Evolutionary conservation across 2,329 filamentous ascomycete genomes (phyloP).

Genomic region (Paecilomyces dactylethromorphus): DNA sequence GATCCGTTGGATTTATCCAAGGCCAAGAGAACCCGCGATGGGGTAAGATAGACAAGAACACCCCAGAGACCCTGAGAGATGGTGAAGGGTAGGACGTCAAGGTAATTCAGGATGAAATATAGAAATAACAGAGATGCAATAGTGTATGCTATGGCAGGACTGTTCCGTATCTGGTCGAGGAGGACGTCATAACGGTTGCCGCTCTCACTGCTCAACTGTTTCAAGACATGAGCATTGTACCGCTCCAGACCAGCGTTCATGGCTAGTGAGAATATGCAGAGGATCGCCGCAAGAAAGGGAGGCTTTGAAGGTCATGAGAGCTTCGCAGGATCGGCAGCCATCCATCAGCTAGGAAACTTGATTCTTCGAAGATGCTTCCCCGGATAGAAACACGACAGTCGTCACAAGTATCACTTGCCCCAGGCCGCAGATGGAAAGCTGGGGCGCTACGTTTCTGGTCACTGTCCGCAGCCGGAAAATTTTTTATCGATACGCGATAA

Average conservation of each 20-base stretch:
- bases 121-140: slow-evolving; percentile 20
- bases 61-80: slow-evolving; percentile 31
- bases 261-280: slow-evolving; percentile 15
- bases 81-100: slow-evolving; percentile 21
- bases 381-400: background rate
- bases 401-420: slow-evolving; percentile 1
- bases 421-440: slow-evolving; percentile 5
- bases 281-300: slow-evolving; percentile 14
- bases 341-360: background rate
- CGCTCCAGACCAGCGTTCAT: slow-evolving; percentile 30
- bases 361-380: background rate
- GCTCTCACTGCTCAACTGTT: slow-evolving; percentile 18
- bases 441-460: slow-evolving; percentile 20
- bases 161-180: slow-evolving; percentile 19
- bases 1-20: slow-evolving; percentile 45
- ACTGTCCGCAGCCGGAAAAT: slow-evolving; percentile 19
- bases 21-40: slow-evolving; percentile 33
- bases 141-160: slow-evolving; percentile 21
- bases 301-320: slow-evolving; percentile 11
- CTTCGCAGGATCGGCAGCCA: background rate
- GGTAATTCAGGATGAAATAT: slow-evolving; percentile 23
- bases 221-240: slow-evolving; percentile 21
- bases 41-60: slow-evolving; percentile 31
- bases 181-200: slow-evolving; percentile 27
- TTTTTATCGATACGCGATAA: slow-evolving; percentile 29